A percentile compares a stretch with the other conserved stretches of the same genome.
Conservation (phyloP, 495 filamentous ascomycete species). For the Usnea hakonensis region DNA sequence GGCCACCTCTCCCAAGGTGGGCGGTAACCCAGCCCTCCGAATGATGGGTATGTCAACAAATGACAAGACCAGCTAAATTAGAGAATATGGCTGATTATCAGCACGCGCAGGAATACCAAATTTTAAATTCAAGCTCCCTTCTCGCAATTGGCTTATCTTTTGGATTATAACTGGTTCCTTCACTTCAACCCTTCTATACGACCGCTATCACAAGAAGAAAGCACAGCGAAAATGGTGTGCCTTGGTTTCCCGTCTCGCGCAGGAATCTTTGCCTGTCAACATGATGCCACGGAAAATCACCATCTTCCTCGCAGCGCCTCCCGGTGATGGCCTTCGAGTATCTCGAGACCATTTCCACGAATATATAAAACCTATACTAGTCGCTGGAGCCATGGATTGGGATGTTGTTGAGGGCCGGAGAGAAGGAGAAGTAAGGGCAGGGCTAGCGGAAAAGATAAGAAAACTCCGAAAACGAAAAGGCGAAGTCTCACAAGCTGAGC, state of each 20-base stretch:
- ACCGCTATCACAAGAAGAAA: conserved; percentile 78
- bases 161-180: conserved; percentile 69
- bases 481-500: conserved; percentile 38
- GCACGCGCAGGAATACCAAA: conserved; percentile 55
- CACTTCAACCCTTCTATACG: conserved; percentile 72
- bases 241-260: conserved; percentile 76
- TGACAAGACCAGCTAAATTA: not conserved
- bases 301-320: conserved; percentile 76
- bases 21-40: conserved; percentile 58
- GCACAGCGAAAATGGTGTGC: conserved; percentile 79
- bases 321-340: conserved; percentile 69
- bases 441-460: conserved; percentile 73
- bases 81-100: not conserved
- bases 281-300: conserved; percentile 78
- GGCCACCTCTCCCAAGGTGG: conserved; percentile 25
- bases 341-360: conserved; percentile 92
- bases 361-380: conserved; percentile 89
- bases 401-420: conserved; percentile 85
- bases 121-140: conserved; percentile 77
- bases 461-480: conserved; percentile 51
- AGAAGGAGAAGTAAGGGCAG: conserved; percentile 79
- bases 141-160: conserved; percentile 97
- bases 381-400: conserved; percentile 86
- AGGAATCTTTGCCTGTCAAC: conserved; percentile 61
- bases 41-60: conserved; percentile 54